Conservation (phyloP, 169 alveolate genomes). For the Plasmodium vivax region DNA sequence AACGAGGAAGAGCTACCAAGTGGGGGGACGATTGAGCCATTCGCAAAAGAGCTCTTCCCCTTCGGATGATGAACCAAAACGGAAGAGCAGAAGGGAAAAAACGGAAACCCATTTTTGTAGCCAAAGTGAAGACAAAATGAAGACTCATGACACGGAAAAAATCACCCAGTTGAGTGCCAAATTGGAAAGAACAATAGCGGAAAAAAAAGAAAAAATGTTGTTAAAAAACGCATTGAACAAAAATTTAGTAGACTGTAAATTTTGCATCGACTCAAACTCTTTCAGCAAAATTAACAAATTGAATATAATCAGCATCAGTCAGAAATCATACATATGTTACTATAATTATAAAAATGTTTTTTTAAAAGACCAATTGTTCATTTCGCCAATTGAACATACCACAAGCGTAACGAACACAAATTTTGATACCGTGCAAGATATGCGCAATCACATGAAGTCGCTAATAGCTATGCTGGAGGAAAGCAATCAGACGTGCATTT, state of each 20-base stretch:
- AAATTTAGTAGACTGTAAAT: conserved; percentile 70
- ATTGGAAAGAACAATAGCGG: conserved; percentile 56
- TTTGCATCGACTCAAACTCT: conserved; percentile 62
- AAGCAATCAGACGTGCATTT: conserved; percentile 66
- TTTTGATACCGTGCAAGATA: conserved; percentile 65
- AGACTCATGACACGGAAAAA: not conserved
- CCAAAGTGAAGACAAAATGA: not conserved
- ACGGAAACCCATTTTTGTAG: not conserved
- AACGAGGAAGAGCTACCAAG: not conserved
- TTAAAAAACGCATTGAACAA: conserved; percentile 59
- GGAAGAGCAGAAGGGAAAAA: not conserved
- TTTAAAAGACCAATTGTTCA: conserved; percentile 65
- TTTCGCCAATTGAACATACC: conserved; percentile 75
- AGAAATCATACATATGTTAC: conserved; percentile 72
- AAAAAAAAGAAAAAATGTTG: conserved; percentile 31
- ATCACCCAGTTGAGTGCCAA: conserved; percentile 14
- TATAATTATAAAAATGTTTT: conserved; percentile 70
- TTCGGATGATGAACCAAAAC: not conserved
- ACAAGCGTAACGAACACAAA: conserved; percentile 61
- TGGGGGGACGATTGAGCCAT: not conserved
- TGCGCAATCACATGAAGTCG: conserved; percentile 74
- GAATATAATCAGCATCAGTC: conserved; percentile 70
- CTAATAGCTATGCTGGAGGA: conserved; percentile 71
- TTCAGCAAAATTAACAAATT: conserved; percentile 67
- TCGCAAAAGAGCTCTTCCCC: not conserved